Percentiles rank a stretch among this genome's conserved stretches.
These are phyloP conservation scores for Pythium angustatum DNA, from an alignment of 352 stramenopile genomes.

Conservation along the genomic window DNA sequence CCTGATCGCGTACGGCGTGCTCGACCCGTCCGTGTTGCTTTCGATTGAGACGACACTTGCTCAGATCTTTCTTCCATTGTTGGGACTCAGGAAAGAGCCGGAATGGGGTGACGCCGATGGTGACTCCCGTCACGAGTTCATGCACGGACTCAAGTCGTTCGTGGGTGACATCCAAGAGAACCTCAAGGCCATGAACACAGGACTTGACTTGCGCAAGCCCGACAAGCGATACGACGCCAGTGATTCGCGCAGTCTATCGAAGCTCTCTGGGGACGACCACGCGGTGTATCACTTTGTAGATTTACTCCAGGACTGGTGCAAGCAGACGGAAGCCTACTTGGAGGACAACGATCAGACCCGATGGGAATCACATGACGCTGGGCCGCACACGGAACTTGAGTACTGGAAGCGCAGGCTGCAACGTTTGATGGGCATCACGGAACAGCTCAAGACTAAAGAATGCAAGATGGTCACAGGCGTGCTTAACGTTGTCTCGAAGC, in stretches of 20 bases:
- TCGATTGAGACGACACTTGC: conserved; percentile 74
- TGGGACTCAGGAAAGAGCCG: conserved; percentile 36
- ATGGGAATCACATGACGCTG: conserved; percentile 83
- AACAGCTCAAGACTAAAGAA: conserved; percentile 89
- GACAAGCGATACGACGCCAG: conserved; percentile 79
- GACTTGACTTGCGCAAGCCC: conserved; percentile 86
- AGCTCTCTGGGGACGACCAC: conserved; percentile 64
- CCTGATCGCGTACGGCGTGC: conserved; percentile 63
- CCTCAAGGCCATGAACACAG: conserved; percentile 87
- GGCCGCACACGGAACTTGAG: conserved; percentile 82
- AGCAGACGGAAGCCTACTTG: conserved; percentile 83
- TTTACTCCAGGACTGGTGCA: conserved; percentile 89
- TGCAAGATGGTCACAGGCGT: conserved; percentile 87
- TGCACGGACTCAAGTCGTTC: conserved; percentile 79
- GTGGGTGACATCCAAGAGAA: conserved; percentile 87
- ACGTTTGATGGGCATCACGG: conserved; percentile 84
- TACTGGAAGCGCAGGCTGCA: conserved; percentile 87
- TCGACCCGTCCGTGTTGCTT: conserved; percentile 68
- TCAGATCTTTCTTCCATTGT: conserved; percentile 68
- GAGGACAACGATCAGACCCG: conserved; percentile 79
- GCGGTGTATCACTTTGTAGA: conserved; percentile 86
- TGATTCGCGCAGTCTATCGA: conserved; percentile 69
- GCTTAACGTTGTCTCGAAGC: conserved; percentile 80
- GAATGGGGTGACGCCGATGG: conserved; percentile 72
- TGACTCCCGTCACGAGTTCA: conserved; percentile 82